Evolutionary conservation across 129 eudicot genomes (phyloP), one percentile per base, ranked within the genome.

Genomic region (Solidago caesia): DNA sequence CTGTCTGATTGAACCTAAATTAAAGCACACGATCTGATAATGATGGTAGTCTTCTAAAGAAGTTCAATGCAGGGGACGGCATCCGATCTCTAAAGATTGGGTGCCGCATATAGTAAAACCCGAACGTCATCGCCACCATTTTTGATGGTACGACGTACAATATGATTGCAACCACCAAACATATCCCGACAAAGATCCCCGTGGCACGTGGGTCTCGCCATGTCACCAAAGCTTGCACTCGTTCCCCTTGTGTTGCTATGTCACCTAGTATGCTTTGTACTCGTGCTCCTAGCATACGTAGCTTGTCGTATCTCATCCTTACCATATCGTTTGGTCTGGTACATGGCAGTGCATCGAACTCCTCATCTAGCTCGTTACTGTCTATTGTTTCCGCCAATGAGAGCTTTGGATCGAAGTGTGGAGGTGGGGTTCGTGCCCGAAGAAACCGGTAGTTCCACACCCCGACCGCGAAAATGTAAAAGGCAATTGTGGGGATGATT

Each of bases 181-280:
- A 90, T 29, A 94, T 51, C 41, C 85, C 96, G 0, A 90, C 86
- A 69, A 94, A 94, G 21, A 94, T 94, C 74, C 96, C 98, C 5
- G 98, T 94, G 61, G 93, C 98, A n/a, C 91, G 89, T 33, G 98
- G 98, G 71, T 94, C 98, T 8, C 88, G 76, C 98, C 98, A 94
- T 5, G 97, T 88, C 69, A 94, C 91, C 79, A 94, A 74, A 0
- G 98, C 92, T 43, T 94, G 97, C 62, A 80, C 82, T 2, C 98
- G 84, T 67, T 94, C 98, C 3, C 96, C 96, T 79, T 90, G 98
- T 45, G 98, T 88, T 15, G 98, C 97, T 1, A 94, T 44, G 57
- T 90, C 97, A 0, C 97, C 98, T 82, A 94, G 16, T 29, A 90
- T 75, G 0, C 79, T 84, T 13, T 94, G 98, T 11, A 88, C 92